Evolutionary conservation across 2,329 filamentous ascomycete species (phyloP).

Genomic region (Rachicladosporium sp.): DNA sequence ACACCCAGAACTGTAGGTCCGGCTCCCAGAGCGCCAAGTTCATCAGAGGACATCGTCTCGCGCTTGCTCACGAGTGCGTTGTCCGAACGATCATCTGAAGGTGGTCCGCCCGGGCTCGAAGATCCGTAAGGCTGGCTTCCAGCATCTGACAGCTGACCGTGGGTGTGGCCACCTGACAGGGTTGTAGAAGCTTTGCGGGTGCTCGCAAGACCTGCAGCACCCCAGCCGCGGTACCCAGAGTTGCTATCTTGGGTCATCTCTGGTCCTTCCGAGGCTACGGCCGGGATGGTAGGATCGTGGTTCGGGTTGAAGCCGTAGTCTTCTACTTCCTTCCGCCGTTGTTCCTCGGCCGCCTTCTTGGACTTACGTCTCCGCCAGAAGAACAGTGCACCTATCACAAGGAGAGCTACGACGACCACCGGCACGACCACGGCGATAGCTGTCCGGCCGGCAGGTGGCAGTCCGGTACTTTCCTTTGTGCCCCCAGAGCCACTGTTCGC

Average conservation of each 20-base stretch:
- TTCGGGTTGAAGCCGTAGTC: constrained; percentile 99
- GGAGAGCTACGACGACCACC: constrained; percentile 71
- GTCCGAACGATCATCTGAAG: constrained; percentile 47
- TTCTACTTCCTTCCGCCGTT: constrained; percentile 88
- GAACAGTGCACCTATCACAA: constrained; percentile 65
- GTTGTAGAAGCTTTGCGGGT: constrained; percentile 77
- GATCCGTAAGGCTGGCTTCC: constrained; percentile 45
- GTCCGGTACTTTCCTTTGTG: constrained; percentile 27
- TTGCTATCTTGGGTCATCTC: constrained; percentile 68
- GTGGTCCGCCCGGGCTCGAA: constrained; percentile 31
- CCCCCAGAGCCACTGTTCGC: constrained; percentile 6
- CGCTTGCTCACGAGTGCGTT: constrained; percentile 38
- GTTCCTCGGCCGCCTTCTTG: constrained; percentile 71
- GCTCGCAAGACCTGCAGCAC: constrained; percentile 51
- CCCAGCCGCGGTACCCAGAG: constrained; percentile 89
- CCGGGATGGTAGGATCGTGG: constrained; percentile 68
- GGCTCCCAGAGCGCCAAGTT: constrained; percentile 65
- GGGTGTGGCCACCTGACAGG: constrained; percentile 56
- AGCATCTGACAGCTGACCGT: constrained; percentile 52
- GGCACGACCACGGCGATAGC: constrained; percentile 91
- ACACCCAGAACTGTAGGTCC: constrained; percentile 36
- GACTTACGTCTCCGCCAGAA: constrained; percentile 84
- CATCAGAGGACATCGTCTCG: constrained; percentile 57
- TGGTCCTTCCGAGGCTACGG: constrained; percentile 37
- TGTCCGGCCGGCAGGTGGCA: constrained; percentile 58